A percentile compares a stretch with the other conserved stretches of the same genome.
Conservation (phyloP, 164 flowering plant genomes). For the Houttuynia cordata region DNA sequence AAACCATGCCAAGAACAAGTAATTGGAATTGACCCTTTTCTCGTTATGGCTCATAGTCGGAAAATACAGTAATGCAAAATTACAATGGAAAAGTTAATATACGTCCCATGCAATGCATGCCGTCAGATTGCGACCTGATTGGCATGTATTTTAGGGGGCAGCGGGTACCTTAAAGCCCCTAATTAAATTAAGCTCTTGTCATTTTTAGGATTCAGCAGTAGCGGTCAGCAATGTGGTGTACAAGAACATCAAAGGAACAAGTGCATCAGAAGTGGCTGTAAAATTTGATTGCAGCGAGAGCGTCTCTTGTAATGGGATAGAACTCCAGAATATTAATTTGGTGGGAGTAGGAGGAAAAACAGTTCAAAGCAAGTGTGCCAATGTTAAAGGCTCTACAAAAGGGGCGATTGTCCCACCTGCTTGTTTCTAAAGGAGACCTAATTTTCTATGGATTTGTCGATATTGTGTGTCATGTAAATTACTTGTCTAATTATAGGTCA, state of each 20-base stretch:
- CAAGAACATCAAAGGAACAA: constrained; percentile 3
- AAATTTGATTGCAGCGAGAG: constrained; percentile 1
- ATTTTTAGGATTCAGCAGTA: constrained; percentile 3
- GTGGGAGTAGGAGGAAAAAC: background rate
- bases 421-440: too few species aligned
- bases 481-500: too few species aligned
- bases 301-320: background rate
- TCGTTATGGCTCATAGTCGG: background rate
- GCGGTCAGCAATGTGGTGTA: background rate
- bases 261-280: background rate
- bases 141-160: too few species aligned
- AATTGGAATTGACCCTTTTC: background rate
- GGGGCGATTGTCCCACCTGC: constrained; percentile 1
- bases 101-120: too few species aligned
- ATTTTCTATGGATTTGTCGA: too few species aligned
- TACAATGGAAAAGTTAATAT: too few species aligned
- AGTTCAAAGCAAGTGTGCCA: background rate
- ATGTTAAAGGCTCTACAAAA: background rate
- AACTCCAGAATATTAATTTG: background rate
- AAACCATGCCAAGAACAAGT: constrained; percentile 5
- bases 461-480: too few species aligned
- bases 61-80: too few species aligned
- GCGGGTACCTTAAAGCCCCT: too few species aligned
- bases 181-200: background rate
- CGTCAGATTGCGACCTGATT: too few species aligned